Percentiles rank a stretch among this genome's conserved stretches.
Evolutionary conservation across 306 rosid species (phyloP).

Genomic region (Prinsepia uniflora): DNA sequence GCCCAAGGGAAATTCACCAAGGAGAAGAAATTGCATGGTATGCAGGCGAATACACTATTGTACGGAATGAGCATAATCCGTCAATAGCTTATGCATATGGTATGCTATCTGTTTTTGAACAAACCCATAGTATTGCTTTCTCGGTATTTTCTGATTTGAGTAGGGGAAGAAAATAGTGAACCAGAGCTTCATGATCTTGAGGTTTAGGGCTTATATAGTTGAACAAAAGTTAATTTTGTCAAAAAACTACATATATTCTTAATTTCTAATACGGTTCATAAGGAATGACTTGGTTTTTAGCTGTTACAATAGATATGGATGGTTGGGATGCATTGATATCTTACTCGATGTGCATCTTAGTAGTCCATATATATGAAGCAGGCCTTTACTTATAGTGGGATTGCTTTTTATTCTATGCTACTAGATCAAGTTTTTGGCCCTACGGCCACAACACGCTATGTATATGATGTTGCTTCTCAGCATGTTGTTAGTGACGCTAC

Average conservation of each 20-base stretch:
- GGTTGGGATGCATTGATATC: neutral
- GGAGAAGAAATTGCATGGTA: slow-evolving; percentile 99
- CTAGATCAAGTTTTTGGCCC: slow-evolving; percentile 97
- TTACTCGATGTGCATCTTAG: neutral
- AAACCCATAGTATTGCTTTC: neutral
- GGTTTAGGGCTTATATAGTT: slow-evolving; percentile 15
- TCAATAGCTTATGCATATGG: slow-evolving; percentile 95
- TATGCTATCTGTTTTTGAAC: slow-evolving; percentile 29
- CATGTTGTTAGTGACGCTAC: slow-evolving; percentile 85
- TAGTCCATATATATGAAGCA: neutral
- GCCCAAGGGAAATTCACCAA: slow-evolving; percentile 90
- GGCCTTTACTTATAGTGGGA: neutral
- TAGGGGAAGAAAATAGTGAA: neutral
- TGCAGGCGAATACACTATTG: slow-evolving; percentile 89
- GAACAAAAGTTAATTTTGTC: neutral
- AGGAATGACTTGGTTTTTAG: neutral
- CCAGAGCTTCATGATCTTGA: slow-evolving; percentile 14
- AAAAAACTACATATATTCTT: neutral
- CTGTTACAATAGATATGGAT: neutral
- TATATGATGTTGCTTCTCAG: slow-evolving; percentile 95
- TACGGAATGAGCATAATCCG: slow-evolving; percentile 89
- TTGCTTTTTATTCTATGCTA: slow-evolving; percentile 26
- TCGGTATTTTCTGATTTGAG: neutral
- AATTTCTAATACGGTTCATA: neutral
- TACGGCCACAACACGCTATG: slow-evolving; percentile 93